Base-by-base conservation (phyloP, 2,329 filamentous ascomycete species). In the Penicillium sp. region DNA sequence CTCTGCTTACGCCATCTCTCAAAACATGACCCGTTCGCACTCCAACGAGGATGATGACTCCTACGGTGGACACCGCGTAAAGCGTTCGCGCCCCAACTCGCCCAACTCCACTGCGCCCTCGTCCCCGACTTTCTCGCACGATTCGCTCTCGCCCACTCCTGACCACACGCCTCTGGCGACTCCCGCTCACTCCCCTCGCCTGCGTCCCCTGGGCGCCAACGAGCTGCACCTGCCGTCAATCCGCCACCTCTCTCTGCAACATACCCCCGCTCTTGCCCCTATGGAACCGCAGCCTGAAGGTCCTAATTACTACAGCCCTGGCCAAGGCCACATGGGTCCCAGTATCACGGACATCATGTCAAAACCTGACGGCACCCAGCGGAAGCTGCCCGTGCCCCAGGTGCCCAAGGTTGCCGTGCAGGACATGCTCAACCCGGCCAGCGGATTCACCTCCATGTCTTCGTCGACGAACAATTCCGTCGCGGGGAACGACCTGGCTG, bases 161-260 rank as follows among this genome's bases (percentile, higher is more conserved):
- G 93, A 97, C 68, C 92, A 97, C 78, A 97, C 94, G n/a, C 93
- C 93, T n/a, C 85, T 97, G 49, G 93, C 92, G 23, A 99, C 93
- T 4, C 93, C 93, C 4, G 93, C 92, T 36, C 94, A 97, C 74
- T 97, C 92, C 15, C 94, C 94, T 45, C 90, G 94, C 36, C 81
- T 99, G 61, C 84, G 92, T 54, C 90, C 93, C 3, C 88, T 89
- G 67, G 84, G 81, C 49, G 78, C 81, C 56, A 81, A 79, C 60
- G 86, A 88, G 60, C 81, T 93, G 63, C 92, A 97, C 71, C 80
- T 97, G 48, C 93, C 94, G 26, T 91, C 90, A 36, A 85, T 99
- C 63, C 87, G 94, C 56, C 84, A 89, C 63, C 73, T 89, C 47
- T 85, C 84, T 26, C 75, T 90, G 15, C 81, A 85, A 61, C 83